Base-by-base conservation (phyloP, 192 early-diverging fungal species). In the Coemansia sp. region DNA sequence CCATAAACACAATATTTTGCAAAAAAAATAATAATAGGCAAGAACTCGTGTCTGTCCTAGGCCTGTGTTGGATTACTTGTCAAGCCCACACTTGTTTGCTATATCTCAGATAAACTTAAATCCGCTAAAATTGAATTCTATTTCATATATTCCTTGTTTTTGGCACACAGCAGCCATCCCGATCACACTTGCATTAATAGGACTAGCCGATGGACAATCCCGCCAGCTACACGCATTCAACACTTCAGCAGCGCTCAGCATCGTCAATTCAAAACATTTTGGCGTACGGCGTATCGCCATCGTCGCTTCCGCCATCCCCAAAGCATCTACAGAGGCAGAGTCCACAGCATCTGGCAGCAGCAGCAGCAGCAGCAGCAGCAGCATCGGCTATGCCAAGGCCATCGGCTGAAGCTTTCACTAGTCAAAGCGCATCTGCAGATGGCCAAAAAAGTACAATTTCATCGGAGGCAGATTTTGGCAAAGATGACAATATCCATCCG, bases 121-220 rank as follows among this genome's bases (percentile, higher is more conserved):
- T 1, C 40, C 40, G 18, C 40, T 43, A 43, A 43, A 5, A 43
- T 13, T 13, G 15, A 43, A 43, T 1, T 4, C 4, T 43, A 10
- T 1, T 18, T 16, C 5, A 43, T 43, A 13, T 43, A 16, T 18
- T 43, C 5, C 40, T 43, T 43, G 18, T 5, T 43, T n/a, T 51
- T 51, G 20, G 23, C 48, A 26, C 9, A 9, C 16, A 51, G 2
- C 21, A 51, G 25, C 21, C 13, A 21, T 7, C 21, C 9, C 48
- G 25, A 15, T 23, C 16, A 23, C 9, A 23, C 7, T 26, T 51
- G 26, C 3, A 51, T 51, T 35, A 26, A 66, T 53, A 61, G 39
- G 46, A 39, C 49, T n/a, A 15, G 26, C 58, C 59, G 37, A 81
- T 81, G 78, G 64, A 81, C 37, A 58, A 42, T 48, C 64, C 70